Conservation (phyloP, 306 rosid species). For the Quillaja saponaria region DNA sequence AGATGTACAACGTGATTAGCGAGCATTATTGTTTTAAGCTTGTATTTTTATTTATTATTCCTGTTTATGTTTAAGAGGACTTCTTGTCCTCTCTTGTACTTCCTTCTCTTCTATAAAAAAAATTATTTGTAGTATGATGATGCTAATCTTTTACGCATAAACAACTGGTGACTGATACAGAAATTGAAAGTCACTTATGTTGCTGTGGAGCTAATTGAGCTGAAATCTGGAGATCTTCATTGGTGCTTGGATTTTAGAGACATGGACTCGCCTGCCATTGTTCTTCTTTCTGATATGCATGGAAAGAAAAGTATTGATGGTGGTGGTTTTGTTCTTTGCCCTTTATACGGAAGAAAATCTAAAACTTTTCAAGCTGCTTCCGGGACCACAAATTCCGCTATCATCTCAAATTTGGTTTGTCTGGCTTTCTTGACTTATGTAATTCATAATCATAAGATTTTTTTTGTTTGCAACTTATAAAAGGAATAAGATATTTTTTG, state of each 20-base stretch:
- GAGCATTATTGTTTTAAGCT: no score
- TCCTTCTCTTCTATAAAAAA: no score
- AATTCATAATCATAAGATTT: no score
- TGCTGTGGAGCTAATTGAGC: conserved; percentile 81
- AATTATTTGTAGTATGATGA: no score
- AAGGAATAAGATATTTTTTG: conserved; percentile 1
- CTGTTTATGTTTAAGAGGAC: no score
- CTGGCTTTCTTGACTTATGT: no score
- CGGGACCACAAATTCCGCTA: conserved; percentile 72
- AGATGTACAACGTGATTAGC: no score
- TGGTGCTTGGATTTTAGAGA: conserved; percentile 99
- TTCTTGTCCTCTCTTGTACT: no score
- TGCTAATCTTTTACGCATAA: conserved; percentile 9
- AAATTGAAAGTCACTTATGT: conserved; percentile 82
- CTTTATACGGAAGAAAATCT: conserved; percentile 89
- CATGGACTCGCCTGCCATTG: conserved; percentile 83
- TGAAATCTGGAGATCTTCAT: conserved; percentile 84
- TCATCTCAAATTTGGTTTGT: conserved; percentile 84
- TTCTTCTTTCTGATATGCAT: conserved; percentile 69
- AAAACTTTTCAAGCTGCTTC: conserved; percentile 96
- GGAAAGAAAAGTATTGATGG: conserved; percentile 73
- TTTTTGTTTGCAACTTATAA: no score
- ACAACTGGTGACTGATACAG: conserved; percentile 55
- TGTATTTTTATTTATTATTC: no score
- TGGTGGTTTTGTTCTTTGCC: conserved; percentile 91